phyloP scores from a whole-genome alignment of 495 filamentous ascomycete genomes.

The Hamigera avellanea region DNA sequence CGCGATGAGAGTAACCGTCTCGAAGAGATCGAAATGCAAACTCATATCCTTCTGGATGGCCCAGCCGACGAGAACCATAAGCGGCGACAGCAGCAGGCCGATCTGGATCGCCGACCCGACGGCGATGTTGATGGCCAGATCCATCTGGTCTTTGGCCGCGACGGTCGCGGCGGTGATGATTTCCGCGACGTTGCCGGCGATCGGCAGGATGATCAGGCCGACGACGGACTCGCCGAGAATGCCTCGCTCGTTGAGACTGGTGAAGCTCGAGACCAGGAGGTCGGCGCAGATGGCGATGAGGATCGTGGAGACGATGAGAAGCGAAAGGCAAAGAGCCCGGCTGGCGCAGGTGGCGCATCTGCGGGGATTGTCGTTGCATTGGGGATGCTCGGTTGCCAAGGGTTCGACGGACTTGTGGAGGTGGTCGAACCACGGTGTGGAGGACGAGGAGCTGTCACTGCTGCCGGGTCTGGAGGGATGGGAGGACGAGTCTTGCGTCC shows the following conservation, averaged over 20 bases:
- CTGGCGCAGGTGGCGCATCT: too few relatives aligned
- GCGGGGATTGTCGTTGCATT: too few relatives aligned
- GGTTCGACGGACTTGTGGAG: too few relatives aligned
- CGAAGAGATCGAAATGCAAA: conserved; percentile 70
- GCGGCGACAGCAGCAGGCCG: conserved; percentile 24
- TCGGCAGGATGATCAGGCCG: conserved; percentile 17
- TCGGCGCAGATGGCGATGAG: conserved; percentile 19
- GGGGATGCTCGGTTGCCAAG: too few relatives aligned
- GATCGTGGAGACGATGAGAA: conserved; percentile 10
- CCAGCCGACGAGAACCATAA: conserved; percentile 63
- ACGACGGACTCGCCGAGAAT: conserved; percentile 11
- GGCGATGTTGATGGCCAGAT: conserved; percentile 13
- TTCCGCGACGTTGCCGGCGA: conserved; percentile 16
- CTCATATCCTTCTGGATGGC: conserved; percentile 50
- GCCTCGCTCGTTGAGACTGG: conserved; percentile 6
- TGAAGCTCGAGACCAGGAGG: conserved; percentile 14
- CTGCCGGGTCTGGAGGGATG: too few relatives aligned
- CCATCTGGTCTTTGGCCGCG: conserved; percentile 15
- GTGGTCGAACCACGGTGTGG: too few relatives aligned
- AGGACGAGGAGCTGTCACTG: too few relatives aligned
- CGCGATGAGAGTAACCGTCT: conserved; percentile 65
- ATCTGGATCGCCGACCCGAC: conserved; percentile 17
- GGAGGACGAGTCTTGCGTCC: too few relatives aligned
- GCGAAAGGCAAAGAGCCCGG: conserved; percentile 1
- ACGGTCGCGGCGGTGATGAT: conserved; percentile 12